Base-by-base conservation (phyloP, 1,284 basidiomycete genomes). In the Leccinum pachyderme region DNA sequence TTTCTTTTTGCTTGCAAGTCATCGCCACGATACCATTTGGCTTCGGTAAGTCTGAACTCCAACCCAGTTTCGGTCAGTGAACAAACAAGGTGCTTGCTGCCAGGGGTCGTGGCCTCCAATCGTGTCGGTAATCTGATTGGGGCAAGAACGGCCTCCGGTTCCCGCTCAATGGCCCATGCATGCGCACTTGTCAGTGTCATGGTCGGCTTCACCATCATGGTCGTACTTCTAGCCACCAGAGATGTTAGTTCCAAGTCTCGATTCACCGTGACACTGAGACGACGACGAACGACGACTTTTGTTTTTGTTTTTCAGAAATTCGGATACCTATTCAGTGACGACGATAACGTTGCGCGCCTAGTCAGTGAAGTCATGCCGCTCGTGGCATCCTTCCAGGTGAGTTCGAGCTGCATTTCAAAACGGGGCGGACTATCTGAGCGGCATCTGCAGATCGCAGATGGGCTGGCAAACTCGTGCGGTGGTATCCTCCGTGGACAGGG, bases 81-180 rank as follows among this genome's bases (percentile, higher is more conserved):
- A 46, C 9, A 15, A 28, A 33, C 35, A 31, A 4, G n/a, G n/a
- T n/a, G n/a, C 53, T 35, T 6, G 29, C 18, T 33, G 52, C 12
- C 45, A 64, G 86, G 86, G 11, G 85, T 91, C 27, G 86, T 88
- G 37, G 83, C 88, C 2, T 89, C 88, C 7, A 81, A 84, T 5
- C 79, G 84, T 8, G 81, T 91, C 8, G 89, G 89, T 27, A 89
- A 90, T 63, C 74, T 87, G 45, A 83, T 91, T 45, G 89, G 89
- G 8, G 75, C 81, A 8, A 77, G 78, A 44, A 77, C 76, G 5
- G 75, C 83, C 3, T 48, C 61, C 0, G 79, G 78, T 28, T 86
- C 88, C 2, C 82, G 81, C 56, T 72, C 77, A 32, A 79, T 84
- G 1, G 82, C 84, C 4, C 83, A 88, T 61, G 79, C 82, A 2